Percentiles rank a stretch among this genome's conserved stretches.
phyloP scores from a whole-genome alignment of 768 basidiomycete genomes.

The Lactarius hengduanensis region DNA sequence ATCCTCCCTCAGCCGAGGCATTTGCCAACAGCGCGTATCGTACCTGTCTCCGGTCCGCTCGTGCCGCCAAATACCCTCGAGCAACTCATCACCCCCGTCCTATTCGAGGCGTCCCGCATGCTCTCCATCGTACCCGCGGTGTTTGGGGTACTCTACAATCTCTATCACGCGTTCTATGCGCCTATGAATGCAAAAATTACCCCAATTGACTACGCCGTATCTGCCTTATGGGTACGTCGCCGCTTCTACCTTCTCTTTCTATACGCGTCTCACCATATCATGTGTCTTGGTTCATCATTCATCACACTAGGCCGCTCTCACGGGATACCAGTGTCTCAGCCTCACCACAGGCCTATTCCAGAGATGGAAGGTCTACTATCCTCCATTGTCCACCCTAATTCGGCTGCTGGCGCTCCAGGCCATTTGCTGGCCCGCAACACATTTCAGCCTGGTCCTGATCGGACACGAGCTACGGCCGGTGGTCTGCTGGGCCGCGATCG shows the following conservation, averaged over 20 bases:
- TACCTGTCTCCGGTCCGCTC: slow-evolving; percentile 48
- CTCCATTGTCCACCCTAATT: slow-evolving; percentile 83
- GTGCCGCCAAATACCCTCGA: slow-evolving; percentile 49
- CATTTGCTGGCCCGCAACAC: slow-evolving; percentile 95
- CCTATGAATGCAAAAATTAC: slow-evolving; percentile 39
- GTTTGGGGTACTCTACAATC: slow-evolving; percentile 61
- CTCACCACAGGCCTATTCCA: slow-evolving; percentile 86
- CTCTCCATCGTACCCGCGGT: slow-evolving; percentile 72
- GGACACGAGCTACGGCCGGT: slow-evolving; percentile 70
- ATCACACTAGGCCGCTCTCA: slow-evolving; percentile 68
- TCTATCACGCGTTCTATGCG: slow-evolving; percentile 52
- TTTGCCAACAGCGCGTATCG: slow-evolving; percentile 67
- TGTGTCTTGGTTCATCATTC: neutral
- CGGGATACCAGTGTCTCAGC: slow-evolving; percentile 84
- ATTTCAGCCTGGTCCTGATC: slow-evolving; percentile 75
- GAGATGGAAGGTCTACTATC: slow-evolving; percentile 91
- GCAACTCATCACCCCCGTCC: slow-evolving; percentile 51
- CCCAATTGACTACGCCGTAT: slow-evolving; percentile 63
- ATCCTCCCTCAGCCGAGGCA: slow-evolving; percentile 45
- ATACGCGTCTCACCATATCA: neutral
- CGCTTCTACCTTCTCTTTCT: neutral
- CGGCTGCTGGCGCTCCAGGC: slow-evolving; percentile 90
- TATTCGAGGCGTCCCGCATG: slow-evolving; percentile 69
- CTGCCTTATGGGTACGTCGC: slow-evolving; percentile 65
- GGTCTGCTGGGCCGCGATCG: slow-evolving; percentile 88